A percentile compares a stretch with the other conserved stretches of the same genome.
These are phyloP conservation scores for Athelia psychrophila DNA, from an alignment of 1,284 basidiomycete genomes.

Conservation along the genomic window DNA sequence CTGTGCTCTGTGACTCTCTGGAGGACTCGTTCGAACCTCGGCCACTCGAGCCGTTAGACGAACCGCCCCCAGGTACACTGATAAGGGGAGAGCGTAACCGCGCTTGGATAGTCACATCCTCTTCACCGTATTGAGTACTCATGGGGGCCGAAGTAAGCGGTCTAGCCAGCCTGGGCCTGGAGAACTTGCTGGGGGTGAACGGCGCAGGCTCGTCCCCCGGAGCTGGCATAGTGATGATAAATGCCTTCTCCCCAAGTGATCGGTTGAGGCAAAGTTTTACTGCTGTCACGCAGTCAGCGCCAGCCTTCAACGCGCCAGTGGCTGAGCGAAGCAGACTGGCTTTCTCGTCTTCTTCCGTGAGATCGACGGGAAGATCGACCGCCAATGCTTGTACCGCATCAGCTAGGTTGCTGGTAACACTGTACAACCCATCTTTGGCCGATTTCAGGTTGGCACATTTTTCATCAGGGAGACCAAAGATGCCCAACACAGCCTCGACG, in stretches of 20 bases:
- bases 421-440: constrained; percentile 83
- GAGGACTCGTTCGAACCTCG: constrained; percentile 25
- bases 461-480: constrained; percentile 55
- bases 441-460: constrained; percentile 59
- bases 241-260: constrained; percentile 54
- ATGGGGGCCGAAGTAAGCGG: constrained; percentile 31
- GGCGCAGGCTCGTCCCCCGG: constrained; percentile 40
- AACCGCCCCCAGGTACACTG: background rate
- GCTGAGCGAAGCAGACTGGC: constrained; percentile 75
- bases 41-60: background rate
- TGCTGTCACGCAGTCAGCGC: constrained; percentile 84
- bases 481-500: constrained; percentile 83
- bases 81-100: constrained; percentile 24
- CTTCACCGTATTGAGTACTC: constrained; percentile 34
- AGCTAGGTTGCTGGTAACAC: constrained; percentile 83
- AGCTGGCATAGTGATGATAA: constrained; percentile 61
- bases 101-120: constrained; percentile 55
- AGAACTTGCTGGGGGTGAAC: constrained; percentile 47
- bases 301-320: constrained; percentile 83
- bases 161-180: constrained; percentile 29
- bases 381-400: constrained; percentile 81
- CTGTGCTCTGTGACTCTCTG: constrained; percentile 41
- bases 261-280: constrained; percentile 77
- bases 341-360: constrained; percentile 82
- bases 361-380: constrained; percentile 42